Evolutionary conservation across 2,329 filamentous ascomycete genomes (phyloP).

Genomic region (Sporothrix mexicana): DNA sequence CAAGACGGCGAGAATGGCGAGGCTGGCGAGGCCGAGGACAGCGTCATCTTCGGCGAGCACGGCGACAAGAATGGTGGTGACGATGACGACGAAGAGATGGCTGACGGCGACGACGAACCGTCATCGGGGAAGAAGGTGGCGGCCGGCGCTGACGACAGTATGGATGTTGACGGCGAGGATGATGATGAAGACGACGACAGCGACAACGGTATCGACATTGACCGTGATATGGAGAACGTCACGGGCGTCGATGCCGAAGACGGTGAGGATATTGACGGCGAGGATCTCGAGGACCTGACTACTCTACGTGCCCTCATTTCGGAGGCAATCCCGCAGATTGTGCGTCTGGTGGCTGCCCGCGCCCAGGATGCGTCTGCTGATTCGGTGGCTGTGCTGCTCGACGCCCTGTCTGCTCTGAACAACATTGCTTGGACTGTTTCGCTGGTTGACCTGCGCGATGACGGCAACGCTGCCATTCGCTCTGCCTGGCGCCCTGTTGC

Average conservation of each 20-base stretch:
- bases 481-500: slow-evolving; percentile 61
- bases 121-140: slow-evolving; percentile 40
- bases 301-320: slow-evolving; percentile 57
- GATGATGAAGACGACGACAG: slow-evolving; percentile 44
- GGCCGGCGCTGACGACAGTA: slow-evolving; percentile 46
- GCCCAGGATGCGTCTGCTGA: slow-evolving; percentile 47
- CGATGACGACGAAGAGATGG: slow-evolving; percentile 62
- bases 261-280: slow-evolving; percentile 50
- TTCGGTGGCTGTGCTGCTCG: slow-evolving; percentile 54
- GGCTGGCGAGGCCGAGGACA: slow-evolving; percentile 46
- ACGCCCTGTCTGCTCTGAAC: slow-evolving; percentile 66
- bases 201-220: slow-evolving; percentile 33
- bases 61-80: slow-evolving; percentile 43
- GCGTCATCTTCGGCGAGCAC: slow-evolving; percentile 45
- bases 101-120: slow-evolving; percentile 51
- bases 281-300: slow-evolving; percentile 58
- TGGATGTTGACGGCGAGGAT: slow-evolving; percentile 40
- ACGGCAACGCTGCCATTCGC: slow-evolving; percentile 58
- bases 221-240: slow-evolving; percentile 69
- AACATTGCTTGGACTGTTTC: slow-evolving; percentile 72
- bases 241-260: slow-evolving; percentile 54
- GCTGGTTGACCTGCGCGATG: slow-evolving; percentile 62
- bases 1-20: slow-evolving; percentile 44
- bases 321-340: slow-evolving; percentile 55
- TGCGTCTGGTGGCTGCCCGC: slow-evolving; percentile 53